Evolutionary conservation across 148 eudicot species (phyloP).

Genomic region (Rhododendron mucronatum): DNA sequence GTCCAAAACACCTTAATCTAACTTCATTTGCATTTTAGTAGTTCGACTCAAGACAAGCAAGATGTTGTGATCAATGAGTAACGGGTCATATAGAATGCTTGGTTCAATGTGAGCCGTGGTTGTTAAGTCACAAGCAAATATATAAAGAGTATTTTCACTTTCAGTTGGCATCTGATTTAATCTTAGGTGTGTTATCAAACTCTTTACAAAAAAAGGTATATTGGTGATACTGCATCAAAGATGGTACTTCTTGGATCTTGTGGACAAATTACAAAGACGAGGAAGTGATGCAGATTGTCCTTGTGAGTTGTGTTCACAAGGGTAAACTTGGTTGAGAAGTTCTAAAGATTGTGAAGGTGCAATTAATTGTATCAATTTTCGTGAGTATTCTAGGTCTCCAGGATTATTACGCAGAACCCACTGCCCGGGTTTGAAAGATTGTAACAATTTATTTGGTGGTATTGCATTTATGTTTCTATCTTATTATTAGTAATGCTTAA

Average conservation of each 20-base stretch:
- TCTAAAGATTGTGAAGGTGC: neutral
- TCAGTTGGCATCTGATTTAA: neutral
- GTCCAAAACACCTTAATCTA: neutral
- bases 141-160: neutral
- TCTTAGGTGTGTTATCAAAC: neutral
- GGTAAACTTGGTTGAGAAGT: neutral
- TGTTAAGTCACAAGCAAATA: neutral
- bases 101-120: neutral
- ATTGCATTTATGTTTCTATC: neutral
- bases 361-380: neutral
- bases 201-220: neutral
- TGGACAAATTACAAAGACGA: neutral
- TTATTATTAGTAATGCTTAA: neutral
- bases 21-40: neutral
- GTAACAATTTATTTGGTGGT: neutral
- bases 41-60: neutral
- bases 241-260: neutral
- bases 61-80: neutral
- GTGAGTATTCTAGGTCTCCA: neutral
- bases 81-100: neutral
- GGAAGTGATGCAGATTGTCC: neutral
- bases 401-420: neutral
- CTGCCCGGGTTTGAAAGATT: neutral
- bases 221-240: neutral
- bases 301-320: neutral